Evolutionary conservation across 139 green algal genomes (phyloP), one percentile per base, ranked within the genome.

Genomic region (Spirogloea muscicola): DNA sequence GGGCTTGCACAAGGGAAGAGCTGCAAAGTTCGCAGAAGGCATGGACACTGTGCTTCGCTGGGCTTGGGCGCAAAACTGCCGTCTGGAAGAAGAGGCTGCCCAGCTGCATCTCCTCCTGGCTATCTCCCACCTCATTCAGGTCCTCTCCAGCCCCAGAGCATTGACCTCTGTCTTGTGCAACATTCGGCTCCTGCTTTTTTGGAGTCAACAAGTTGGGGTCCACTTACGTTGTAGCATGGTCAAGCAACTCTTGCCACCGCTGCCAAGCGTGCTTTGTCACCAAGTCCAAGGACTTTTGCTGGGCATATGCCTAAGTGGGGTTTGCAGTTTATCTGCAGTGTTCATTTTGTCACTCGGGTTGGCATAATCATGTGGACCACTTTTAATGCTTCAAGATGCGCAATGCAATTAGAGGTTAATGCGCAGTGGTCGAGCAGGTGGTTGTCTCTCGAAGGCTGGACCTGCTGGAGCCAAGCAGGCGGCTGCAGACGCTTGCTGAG

Each of bases 91-190:
- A 38, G 18, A 9, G 21, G 65, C 65, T 18, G 72, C 72, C 4
- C 72, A 81, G 49, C 72, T 70, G 48, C 72, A 81, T 25, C 9
- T 81, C 33, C 18, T 58, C 21, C 29, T 70, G 10, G 72, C 48
- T 3, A 78, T 64, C 64, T 10, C 52, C 0, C 65, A 77, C 36
- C 72, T 81, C 34, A 41, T 72, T 34, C 37, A 78, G 60, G 69
- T 78, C 3, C 29, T 38, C 39, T 13, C 36, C 13, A 13, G 10
- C 10, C 46, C 46, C 46, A 55, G 21, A n/a, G 21, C n/a, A n/a
- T 55, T 55, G n/a, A 55, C n/a, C n/a, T n/a, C n/a, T n/a, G n/a
- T n/a, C n/a, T n/a, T n/a, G n/a, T n/a, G n/a, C n/a, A n/a, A n/a
- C n/a, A n/a, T n/a, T n/a, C n/a, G n/a, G n/a, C n/a, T n/a, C n/a